Base-by-base conservation (phyloP, 495 filamentous ascomycete genomes). In the Penicillium canariense region DNA sequence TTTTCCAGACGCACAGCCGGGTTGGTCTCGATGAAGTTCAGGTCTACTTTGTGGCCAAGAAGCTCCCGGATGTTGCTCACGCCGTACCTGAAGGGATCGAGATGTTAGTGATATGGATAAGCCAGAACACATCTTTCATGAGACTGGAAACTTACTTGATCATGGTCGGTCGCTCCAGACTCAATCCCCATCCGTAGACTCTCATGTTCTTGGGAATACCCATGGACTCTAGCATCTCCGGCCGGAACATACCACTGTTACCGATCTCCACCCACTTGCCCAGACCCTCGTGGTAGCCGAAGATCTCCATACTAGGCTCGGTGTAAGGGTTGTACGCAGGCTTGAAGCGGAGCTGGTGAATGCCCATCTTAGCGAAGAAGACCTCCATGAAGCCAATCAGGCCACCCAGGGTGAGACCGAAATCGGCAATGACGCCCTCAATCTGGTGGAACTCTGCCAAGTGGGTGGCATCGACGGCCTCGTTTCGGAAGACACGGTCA, bases 251-350 rank as follows among this genome's bases (percentile, higher is more conserved):
- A 54, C 94, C 93, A 61, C 87, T 91, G 72, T 98, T 98, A 28
- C 94, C 94, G 70, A 98, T 98, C 74, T 98, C 91, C 17, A 96
- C 88, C 79, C 90, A 88, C 76, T 95, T 96, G 53, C 82, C 83
- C 35, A 98, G 79, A 8, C 94, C 94, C 53, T 87, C 84, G 73
- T 97, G 92, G 72, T 87, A 95, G 14, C 88, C 88, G 75, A 96
- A 97, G 59, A 97, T 94, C 71, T 97, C 92, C 89, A 97, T 91
- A 68, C 84, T 88, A 9, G 94, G 94, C 71, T 98, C 94, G n/a
- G 94, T 97, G 77, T 98, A 95, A 0, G 90, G 89, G 71, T 97
- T 95, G 71, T 98, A 97, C n/a, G 92, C 92, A 1, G 92, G 92
- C 78, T 97, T 97, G 84, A 95, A 97, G 54, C 87, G 84, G 54